Evolutionary conservation across 495 filamentous ascomycete genomes (phyloP), one percentile per base, ranked within the genome.

Genomic region (Penicillium antarcticum): DNA sequence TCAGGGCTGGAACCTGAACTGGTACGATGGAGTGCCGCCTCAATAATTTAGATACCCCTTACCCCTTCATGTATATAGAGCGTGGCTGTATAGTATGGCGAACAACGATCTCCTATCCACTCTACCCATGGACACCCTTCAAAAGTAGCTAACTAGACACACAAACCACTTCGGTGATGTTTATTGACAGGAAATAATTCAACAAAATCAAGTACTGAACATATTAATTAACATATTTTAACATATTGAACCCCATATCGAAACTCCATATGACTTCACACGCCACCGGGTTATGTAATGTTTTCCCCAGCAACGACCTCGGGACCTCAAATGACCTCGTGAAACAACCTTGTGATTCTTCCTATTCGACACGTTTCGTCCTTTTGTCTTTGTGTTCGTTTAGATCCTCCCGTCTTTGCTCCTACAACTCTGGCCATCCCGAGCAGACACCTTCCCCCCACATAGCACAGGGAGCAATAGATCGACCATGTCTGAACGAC

Each of bases 1-100:
- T 37, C 62, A 70, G 42, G 71, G 71, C 33, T 74, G 70, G 71
- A 66, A 65, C 43, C 51, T 71, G 57, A 63, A 71, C 36, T 71
- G 71, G 68, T 58, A 56, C 37, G 62, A 68, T 58, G 51, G 42
- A 35, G 26, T 45, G 31, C 44, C 46, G 11, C 38, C 47, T 33
- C 38, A 7, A 35, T 13, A 36, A 24, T 36, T 5, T 26, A 19
- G 19, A 46, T 7, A 8, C 6, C 44, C 16, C 8, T 44, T 7
- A 4, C 3, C 44, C 16, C 8, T 43, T 3, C 14, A 38, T 42
- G 21, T 14, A 26, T 21, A 14, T 7, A 14, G 13, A 9, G n/a
- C 2, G 23, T 6, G 4, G 21, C 8, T 12, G 11, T 35, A 24
- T 35, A 36, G 11, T 36, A 29, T 29, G 26, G 7, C 5, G 26